These are phyloP conservation scores for thale cress (Arabidopsis thaliana) DNA, from an alignment of 345 rosid genomes.

Conservation along the genomic window TAIR10.1 NC_003076.8:15760001-15760500, in stretches of 20 bases:
- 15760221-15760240: conserved; percentile 42
- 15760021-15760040: conserved; percentile 38
- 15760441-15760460: conserved; percentile 45
- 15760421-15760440: conserved; percentile 45
- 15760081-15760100: conserved; percentile 16
- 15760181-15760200: conserved; percentile 39
- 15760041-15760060: conserved; percentile 23
- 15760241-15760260: conserved; percentile 36
- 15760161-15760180: conserved; percentile 33
- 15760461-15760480: conserved; percentile 51
- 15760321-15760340: conserved; percentile 43
- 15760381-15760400: conserved; percentile 41
- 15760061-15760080: conserved; percentile 30
- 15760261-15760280: conserved; percentile 25
- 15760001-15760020: conserved; percentile 41
- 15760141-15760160: conserved; percentile 40
- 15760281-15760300: conserved; percentile 32
- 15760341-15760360: conserved; percentile 38
- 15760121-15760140: conserved; percentile 42
- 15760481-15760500: conserved; percentile 56
- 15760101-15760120: conserved; percentile 24
- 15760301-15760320: conserved; percentile 22
- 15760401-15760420: conserved; percentile 37
- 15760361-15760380: conserved; percentile 36
- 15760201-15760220: conserved; percentile 29